phyloP scores from a whole-genome alignment of 1,284 basidiomycete species.

The Fomitiporia mediterranea region DNA sequence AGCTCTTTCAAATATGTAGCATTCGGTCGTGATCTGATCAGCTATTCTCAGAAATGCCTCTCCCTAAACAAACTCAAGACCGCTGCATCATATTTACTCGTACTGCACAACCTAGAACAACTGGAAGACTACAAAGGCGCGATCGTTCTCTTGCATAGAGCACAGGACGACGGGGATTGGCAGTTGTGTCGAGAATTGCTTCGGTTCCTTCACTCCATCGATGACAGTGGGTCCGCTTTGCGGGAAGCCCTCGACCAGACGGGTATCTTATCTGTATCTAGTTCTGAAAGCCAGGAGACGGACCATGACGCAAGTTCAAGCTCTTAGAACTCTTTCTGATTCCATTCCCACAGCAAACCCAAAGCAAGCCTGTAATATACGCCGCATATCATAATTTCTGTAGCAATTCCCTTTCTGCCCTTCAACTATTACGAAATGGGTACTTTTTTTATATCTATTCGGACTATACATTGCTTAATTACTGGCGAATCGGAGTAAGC shows the following conservation, averaged over 20 bases:
- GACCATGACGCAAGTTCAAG: not conserved
- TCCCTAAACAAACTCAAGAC: slow-evolving; percentile 74
- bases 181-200: slow-evolving; percentile 83
- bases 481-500: no score
- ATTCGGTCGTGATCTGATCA: not conserved
- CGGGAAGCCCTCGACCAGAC: slow-evolving; percentile 50
- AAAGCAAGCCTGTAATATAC: no score
- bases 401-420: no score
- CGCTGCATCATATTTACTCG: slow-evolving; percentile 89
- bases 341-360: no score
- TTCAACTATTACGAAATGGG: no score
- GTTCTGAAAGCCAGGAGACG: not conserved
- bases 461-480: no score
- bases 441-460: no score
- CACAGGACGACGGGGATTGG: slow-evolving; percentile 72
- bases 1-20: not conserved
- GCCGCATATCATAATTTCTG: no score
- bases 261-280: slow-evolving; percentile 6
- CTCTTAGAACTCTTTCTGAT: not conserved
- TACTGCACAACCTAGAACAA: slow-evolving; percentile 91
- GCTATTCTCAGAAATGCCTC: slow-evolving; percentile 63
- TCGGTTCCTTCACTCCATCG: slow-evolving; percentile 88
- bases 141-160: slow-evolving; percentile 69
- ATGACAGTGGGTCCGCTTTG: slow-evolving; percentile 76
- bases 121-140: slow-evolving; percentile 76